phyloP scores from a whole-genome alignment of 73 alveolate species.

The Paramecium caudatum region DNA sequence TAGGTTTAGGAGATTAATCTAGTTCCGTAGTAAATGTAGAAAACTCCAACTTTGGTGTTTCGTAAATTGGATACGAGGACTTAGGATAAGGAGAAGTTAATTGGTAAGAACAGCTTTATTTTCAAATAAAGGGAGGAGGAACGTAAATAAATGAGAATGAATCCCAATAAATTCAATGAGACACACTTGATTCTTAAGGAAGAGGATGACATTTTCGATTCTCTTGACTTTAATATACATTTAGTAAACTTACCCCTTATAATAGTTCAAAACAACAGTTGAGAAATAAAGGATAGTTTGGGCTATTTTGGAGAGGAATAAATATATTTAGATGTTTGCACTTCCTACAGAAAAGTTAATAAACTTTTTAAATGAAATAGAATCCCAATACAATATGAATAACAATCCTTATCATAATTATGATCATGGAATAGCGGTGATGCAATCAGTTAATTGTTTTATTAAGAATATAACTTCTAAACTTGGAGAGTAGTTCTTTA shows the following conservation, averaged over 20 bases:
- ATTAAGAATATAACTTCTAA: not conserved
- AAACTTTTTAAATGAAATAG: constrained; percentile 61
- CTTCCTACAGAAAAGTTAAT: constrained; percentile 59
- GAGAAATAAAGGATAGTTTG: constrained; percentile 68
- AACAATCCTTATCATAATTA: constrained; percentile 71
- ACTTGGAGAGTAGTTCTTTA: not conserved
- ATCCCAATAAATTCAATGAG: constrained; percentile 64
- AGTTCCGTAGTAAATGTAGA: not conserved
- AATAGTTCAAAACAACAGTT: not conserved
- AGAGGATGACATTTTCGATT: not conserved
- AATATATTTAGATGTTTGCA: constrained; percentile 64
- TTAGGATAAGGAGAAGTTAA: constrained; percentile 5
- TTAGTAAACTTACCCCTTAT: not conserved
- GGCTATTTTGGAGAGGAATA: constrained; percentile 48
- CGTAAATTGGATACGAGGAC: constrained; percentile 27
- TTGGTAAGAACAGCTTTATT: constrained; percentile 61
- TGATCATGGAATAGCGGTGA: constrained; percentile 75
- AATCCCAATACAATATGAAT: constrained; percentile 46
- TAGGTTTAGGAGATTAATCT: not conserved
- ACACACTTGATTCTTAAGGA: not conserved
- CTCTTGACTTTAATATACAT: not conserved
- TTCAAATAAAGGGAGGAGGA: constrained; percentile 56
- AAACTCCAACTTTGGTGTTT: constrained; percentile 63
- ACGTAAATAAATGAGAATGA: constrained; percentile 22
- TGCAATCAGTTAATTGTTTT: constrained; percentile 64